Conservation (phyloP, 768 basidiomycete species). For the Epithele typhae region DNA sequence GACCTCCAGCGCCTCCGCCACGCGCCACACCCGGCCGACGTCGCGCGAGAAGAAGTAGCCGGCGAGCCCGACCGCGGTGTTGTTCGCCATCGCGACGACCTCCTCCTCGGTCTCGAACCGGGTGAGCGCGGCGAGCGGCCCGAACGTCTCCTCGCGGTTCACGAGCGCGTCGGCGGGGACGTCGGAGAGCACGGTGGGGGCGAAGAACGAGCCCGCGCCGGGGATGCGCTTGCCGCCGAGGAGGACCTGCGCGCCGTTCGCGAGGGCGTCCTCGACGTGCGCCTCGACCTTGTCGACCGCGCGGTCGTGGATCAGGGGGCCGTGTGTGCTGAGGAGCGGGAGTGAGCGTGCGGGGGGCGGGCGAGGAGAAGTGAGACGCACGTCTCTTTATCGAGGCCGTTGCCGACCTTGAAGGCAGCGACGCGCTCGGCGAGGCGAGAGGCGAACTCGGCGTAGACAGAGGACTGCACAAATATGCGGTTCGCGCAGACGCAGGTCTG, state of each 20-base stretch:
- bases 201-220: slow-evolving; percentile 63
- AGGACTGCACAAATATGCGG: slow-evolving; percentile 88
- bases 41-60: slow-evolving; percentile 93
- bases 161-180: slow-evolving; percentile 67
- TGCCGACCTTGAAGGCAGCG: slow-evolving; percentile 80
- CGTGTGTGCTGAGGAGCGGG: slow-evolving; percentile 68
- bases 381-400: slow-evolving; percentile 77
- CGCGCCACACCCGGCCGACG: slow-evolving; percentile 86
- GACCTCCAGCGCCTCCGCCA: slow-evolving; percentile 91
- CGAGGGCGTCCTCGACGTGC: slow-evolving; percentile 87
- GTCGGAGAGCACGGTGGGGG: slow-evolving; percentile 86
- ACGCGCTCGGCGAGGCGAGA: slow-evolving; percentile 81
- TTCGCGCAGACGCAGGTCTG: slow-evolving; percentile 91
- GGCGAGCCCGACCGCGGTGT: slow-evolving; percentile 79
- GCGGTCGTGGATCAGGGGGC: slow-evolving; percentile 85
- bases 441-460: slow-evolving; percentile 90
- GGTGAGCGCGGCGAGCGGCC: slow-evolving; percentile 81
- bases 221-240: slow-evolving; percentile 78
- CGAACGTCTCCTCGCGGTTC: slow-evolving; percentile 90
- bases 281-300: slow-evolving; percentile 81
- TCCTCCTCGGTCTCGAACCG: slow-evolving; percentile 95
- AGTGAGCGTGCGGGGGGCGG: not conserved
- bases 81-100: slow-evolving; percentile 82
- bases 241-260: slow-evolving; percentile 81
- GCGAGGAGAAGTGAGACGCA: slow-evolving; percentile 33